These are phyloP conservation scores for Phytophthora capsici DNA, from an alignment of 352 stramenopile species.

Conservation along the genomic window DNA sequence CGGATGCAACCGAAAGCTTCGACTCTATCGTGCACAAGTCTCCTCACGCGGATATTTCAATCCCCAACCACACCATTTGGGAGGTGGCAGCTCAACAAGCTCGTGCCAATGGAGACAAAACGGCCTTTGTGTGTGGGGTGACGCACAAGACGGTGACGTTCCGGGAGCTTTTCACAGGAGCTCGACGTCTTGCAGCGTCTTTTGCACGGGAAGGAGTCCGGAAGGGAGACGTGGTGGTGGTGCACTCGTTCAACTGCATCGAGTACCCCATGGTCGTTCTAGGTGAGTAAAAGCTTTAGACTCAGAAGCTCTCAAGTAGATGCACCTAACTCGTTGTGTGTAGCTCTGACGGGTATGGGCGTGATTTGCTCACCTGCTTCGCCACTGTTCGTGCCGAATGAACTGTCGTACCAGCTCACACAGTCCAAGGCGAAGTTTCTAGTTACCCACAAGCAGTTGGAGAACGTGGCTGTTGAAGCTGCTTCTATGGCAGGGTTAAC, in stretches of 20 bases:
- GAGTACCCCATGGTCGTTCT: constrained; percentile 66
- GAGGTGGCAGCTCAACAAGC: constrained; percentile 49
- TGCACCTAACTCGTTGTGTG: constrained; percentile 3
- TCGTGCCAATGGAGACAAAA: constrained; percentile 31
- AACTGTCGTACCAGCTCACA: constrained; percentile 49
- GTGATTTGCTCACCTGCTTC: constrained; percentile 57
- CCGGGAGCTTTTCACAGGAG: constrained; percentile 41
- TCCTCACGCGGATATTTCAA: constrained; percentile 36
- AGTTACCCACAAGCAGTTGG: constrained; percentile 48
- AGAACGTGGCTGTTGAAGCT: constrained; percentile 36
- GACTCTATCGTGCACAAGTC: constrained; percentile 52
- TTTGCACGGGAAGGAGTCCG: constrained; percentile 49
- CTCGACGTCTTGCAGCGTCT: constrained; percentile 38
- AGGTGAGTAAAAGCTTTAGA: constrained; percentile 30
- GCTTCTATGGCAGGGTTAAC: constrained; percentile 33
- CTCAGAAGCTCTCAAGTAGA: not conserved
- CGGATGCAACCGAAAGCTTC: constrained; percentile 15
- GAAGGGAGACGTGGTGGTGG: constrained; percentile 56
- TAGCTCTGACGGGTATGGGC: constrained; percentile 50
- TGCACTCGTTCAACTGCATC: constrained; percentile 67
- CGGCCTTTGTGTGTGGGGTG: constrained; percentile 52
- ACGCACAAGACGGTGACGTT: constrained; percentile 53
- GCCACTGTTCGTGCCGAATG: constrained; percentile 45
- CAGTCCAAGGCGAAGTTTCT: constrained; percentile 48
- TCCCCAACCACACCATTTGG: constrained; percentile 55